Base-by-base conservation (phyloP, 75 land plant genomes). In the Pinus taeda region DNA sequence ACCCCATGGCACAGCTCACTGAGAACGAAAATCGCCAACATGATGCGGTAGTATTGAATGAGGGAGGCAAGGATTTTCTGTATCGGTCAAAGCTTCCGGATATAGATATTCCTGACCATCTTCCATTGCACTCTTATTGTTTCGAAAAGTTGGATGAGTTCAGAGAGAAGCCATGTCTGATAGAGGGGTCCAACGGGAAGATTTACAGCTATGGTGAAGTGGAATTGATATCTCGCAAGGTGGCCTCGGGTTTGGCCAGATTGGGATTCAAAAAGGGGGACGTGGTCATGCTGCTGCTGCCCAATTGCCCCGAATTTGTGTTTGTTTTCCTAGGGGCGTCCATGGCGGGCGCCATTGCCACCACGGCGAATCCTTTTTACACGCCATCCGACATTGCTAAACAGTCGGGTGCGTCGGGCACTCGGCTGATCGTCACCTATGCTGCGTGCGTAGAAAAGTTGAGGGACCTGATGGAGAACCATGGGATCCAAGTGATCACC, bases 311-410 rank as follows among this genome's bases (percentile, higher is more conserved):
- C 33, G 33, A 30, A 30, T 30, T 30, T 30, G 33, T 30, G 33
- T 30, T 30, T 30, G 33, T 30, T 30, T 30, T 1, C 33, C 33
- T 30, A 30, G 33, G 33, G 33, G 33, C 33, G 1, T 30, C 33
- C 33, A 30, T 30, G 33, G 33, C 33, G 73, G 99, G 98, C 58
- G 93, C 90, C 87, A 74, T 95, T 73, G 78, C 85, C 82, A 97
- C 98, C 82, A 95, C 99, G 75, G 90, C 93, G 73, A 97, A 97
- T 66, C 99, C 93, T 11, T 86, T 97, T 83, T 95, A 95, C 89
- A 95, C 95, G 13, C 65, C 91, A 3, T 33, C 57, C 4, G 99
- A 97, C 73, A 91, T 97, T 82, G 79, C 84, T 63, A 93, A 90
- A 70, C 99, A 97, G 76, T 81, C 83, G 75, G 75, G 77, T 37